Conservation (phyloP, 768 basidiomycete species). For the Suillus decipiens region DNA sequence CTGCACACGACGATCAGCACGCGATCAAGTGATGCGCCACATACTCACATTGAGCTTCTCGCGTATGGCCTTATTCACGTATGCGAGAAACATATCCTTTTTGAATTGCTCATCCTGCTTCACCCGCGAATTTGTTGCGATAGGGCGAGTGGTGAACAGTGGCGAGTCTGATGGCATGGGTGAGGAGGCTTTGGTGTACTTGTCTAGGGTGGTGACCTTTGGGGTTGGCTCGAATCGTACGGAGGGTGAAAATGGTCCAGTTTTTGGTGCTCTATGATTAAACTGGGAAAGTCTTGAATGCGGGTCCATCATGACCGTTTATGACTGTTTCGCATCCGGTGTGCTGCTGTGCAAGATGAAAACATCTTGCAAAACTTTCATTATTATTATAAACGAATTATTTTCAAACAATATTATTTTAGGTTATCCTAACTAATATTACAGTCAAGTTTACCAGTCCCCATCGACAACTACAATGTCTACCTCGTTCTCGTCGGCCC, state of each 20-base stretch:
- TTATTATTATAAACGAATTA: not conserved
- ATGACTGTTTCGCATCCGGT: constrained; percentile 6
- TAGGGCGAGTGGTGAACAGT: constrained; percentile 48
- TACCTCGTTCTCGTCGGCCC: constrained; percentile 69
- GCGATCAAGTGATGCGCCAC: constrained; percentile 11
- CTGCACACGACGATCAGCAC: constrained; percentile 40
- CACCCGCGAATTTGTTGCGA: constrained; percentile 77
- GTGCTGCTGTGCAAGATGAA: not conserved
- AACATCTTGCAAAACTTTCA: no score
- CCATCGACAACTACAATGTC: constrained; percentile 42
- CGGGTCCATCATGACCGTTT: constrained; percentile 58
- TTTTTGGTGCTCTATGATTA: constrained; percentile 70
- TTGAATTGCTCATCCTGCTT: constrained; percentile 76
- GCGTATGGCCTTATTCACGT: constrained; percentile 77
- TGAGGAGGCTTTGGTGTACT: constrained; percentile 41
- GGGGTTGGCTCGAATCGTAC: constrained; percentile 47
- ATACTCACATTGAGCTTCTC: constrained; percentile 66
- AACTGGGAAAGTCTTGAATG: constrained; percentile 77
- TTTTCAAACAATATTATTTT: constrained; percentile 7
- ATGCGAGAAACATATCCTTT: constrained; percentile 83
- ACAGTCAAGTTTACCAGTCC: not conserved
- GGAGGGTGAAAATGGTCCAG: constrained; percentile 54
- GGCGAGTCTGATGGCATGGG: constrained; percentile 15
- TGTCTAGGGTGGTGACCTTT: constrained; percentile 47
- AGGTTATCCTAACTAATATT: not conserved